Conservation (phyloP, 257 asterid genomes). For the Linaria vulgaris region DNA sequence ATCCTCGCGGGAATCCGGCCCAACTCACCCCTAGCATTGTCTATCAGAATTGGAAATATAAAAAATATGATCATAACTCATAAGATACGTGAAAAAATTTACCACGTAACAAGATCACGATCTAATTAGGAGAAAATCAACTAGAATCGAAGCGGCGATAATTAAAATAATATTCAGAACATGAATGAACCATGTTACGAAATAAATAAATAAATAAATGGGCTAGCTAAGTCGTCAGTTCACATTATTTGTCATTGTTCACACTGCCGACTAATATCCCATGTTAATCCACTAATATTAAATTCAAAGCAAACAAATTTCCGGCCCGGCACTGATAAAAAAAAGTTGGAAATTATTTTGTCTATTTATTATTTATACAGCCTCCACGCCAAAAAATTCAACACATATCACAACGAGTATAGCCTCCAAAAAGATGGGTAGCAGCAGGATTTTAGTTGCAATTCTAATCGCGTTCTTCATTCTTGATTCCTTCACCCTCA, state of each 20-base stretch:
- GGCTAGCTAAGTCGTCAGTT: background rate
- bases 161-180: no score
- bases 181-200: no score
- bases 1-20: no score
- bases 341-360: background rate
- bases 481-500: background rate
- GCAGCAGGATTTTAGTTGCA: background rate
- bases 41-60: no score
- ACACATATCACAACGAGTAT: background rate
- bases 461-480: constrained; percentile 5
- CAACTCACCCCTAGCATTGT: no score
- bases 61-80: no score
- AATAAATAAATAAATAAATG: no score
- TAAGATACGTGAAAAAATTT: no score
- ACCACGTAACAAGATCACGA: no score
- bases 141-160: no score
- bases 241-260: constrained; percentile 1
- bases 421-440: background rate
- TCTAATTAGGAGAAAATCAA: no score
- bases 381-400: background rate
- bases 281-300: background rate
- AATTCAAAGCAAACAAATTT: background rate
- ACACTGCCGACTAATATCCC: constrained; percentile 7
- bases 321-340: no score
- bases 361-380: background rate